Percentiles rank a stretch among this genome's conserved stretches.
phyloP scores from a whole-genome alignment of 345 rosid species.

The Salix caprea region DNA sequence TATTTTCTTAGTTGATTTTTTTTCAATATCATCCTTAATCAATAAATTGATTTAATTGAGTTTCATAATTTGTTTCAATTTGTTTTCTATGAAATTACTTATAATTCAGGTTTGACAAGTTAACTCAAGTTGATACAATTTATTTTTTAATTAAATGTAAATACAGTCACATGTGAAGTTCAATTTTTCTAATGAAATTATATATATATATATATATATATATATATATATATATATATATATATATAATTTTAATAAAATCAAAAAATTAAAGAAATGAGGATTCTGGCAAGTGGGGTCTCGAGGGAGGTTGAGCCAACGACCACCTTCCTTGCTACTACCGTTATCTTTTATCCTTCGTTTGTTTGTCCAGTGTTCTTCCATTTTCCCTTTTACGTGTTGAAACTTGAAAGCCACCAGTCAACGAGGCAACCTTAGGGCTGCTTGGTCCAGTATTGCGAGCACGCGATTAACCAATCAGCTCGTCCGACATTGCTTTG shows the following conservation, averaged over 20 bases:
- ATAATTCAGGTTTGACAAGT: no score
- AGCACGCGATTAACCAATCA: neutral
- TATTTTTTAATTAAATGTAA: no score
- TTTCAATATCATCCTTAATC: fast-evolving
- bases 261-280: fast-evolving
- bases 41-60: no score
- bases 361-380: neutral
- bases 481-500: neutral
- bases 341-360: neutral
- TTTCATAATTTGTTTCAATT: no score
- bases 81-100: no score
- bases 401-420: neutral
- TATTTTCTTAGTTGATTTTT: no score
- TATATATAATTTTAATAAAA: neutral
- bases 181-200: no score
- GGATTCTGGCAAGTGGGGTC: neutral
- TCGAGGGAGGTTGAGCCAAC: neutral
- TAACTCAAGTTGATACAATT: no score
- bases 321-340: neutral
- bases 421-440: neutral
- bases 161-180: no score
- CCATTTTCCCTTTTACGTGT: neutral
- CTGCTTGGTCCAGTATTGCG: neutral
- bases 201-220: no score
- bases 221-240: no score